Evolutionary conservation across 495 filamentous ascomycete species (phyloP).

Genomic region (Hypoxylon rickii): DNA sequence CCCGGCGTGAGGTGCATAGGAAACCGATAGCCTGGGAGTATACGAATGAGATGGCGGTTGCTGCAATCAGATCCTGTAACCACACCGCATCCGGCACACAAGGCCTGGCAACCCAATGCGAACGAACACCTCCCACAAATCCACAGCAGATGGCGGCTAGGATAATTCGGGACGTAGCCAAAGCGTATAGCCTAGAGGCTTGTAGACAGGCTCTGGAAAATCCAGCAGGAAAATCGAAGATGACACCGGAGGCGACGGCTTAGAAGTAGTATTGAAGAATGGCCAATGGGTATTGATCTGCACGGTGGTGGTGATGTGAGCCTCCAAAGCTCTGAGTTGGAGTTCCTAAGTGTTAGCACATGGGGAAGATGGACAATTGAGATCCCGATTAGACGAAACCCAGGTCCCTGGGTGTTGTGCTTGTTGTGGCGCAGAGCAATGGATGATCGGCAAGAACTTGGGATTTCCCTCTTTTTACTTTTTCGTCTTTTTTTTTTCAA

Average conservation of each 20-base stretch:
- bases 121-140: neutral
- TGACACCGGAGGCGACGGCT: neutral
- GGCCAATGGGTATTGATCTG: constrained; percentile 1
- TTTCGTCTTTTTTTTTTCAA: too few relatives aligned
- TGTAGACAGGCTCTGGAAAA: neutral
- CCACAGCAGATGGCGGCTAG: neutral
- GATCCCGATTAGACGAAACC: constrained; percentile 10
- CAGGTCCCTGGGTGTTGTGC: constrained; percentile 17
- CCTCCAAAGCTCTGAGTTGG: constrained; percentile 5
- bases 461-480: constrained; percentile 4
- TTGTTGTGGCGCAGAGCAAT: constrained; percentile 33
- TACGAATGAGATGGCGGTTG: constrained; percentile 2
- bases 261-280: constrained; percentile 3
- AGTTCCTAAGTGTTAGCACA: constrained; percentile 14
- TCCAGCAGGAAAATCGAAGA: neutral
- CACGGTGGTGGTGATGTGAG: constrained; percentile 8
- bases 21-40: constrained; percentile 10
- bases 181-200: constrained; percentile 8
- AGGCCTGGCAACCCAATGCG: constrained; percentile 3
- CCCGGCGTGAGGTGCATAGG: constrained; percentile 35
- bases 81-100: constrained; percentile 10
- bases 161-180: constrained; percentile 1
- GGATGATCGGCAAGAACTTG: constrained; percentile 24
- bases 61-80: constrained; percentile 11
- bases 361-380: constrained; percentile 12